phyloP scores from a whole-genome alignment of 2,329 filamentous ascomycete genomes.

The Ilyonectria robusta region DNA sequence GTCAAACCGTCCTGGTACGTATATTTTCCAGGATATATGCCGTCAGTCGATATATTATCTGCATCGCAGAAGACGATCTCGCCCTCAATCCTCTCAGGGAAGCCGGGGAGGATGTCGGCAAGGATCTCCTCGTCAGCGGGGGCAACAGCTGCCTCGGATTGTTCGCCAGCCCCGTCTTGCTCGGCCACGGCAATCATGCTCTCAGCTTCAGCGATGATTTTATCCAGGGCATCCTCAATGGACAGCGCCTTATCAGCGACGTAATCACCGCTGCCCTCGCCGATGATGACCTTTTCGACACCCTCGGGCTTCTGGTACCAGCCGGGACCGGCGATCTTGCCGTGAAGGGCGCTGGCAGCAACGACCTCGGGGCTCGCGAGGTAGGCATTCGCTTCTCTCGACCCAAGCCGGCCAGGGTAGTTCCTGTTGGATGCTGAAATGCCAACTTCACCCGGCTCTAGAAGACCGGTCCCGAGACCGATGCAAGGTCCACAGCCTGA shows the following conservation, averaged over 20 bases:
- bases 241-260: conserved; percentile 76
- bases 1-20: conserved; percentile 92
- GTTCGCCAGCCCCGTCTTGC: conserved; percentile 49
- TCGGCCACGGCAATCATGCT: conserved; percentile 69
- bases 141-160: conserved; percentile 25
- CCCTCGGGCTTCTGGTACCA: conserved; percentile 82
- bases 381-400: conserved; percentile 78
- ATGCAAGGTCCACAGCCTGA: conserved; percentile 89
- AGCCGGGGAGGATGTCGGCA: conserved; percentile 86
- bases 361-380: conserved; percentile 92
- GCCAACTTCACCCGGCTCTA: conserved; percentile 88
- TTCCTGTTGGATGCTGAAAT: conserved; percentile 90
- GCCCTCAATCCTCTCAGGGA: conserved; percentile 85
- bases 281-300: conserved; percentile 76
- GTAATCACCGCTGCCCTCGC: conserved; percentile 78
- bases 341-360: conserved; percentile 85
- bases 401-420: conserved; percentile 92
- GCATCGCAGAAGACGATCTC: conserved; percentile 80
- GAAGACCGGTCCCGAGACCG: conserved; percentile 82
- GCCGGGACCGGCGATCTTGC: conserved; percentile 82
- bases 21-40: conserved; percentile 91
- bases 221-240: conserved; percentile 79
- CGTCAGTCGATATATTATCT: conserved; percentile 82
- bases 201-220: conserved; percentile 79
- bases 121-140: conserved; percentile 55